These are phyloP conservation scores for Micromonas pusilla DNA, from an alignment of 139 green algal genomes.

Conservation along the genomic window DNA sequence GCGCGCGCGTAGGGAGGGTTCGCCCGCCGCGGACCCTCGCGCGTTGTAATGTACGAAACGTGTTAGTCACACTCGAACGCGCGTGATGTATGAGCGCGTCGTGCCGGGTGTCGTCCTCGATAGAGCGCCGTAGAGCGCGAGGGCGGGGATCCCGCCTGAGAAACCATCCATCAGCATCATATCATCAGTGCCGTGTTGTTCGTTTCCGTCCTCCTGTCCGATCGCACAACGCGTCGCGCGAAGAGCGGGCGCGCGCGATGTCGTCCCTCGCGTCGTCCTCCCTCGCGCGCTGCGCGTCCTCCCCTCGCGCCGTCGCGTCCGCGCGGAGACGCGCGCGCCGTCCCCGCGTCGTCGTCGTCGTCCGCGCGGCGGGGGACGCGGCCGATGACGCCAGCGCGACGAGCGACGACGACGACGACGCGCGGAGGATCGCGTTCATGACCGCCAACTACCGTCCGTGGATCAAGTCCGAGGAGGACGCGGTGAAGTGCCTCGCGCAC, in stretches of 20 bases:
- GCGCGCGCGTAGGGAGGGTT: too few species aligned
- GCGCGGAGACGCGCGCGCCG: not conserved
- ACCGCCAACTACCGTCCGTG: not conserved
- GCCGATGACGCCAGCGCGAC: not conserved
- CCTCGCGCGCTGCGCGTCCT: not conserved
- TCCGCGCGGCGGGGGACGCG: not conserved
- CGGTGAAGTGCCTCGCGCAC: not conserved
- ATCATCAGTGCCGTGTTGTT: not conserved
- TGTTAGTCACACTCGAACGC: not conserved
- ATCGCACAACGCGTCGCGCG: not conserved
- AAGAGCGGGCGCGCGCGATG: not conserved
- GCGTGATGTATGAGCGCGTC: too few species aligned
- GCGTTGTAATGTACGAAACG: not conserved
- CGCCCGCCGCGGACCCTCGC: not conserved
- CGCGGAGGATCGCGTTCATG: not conserved
- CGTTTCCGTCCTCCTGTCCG: not conserved
- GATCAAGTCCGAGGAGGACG: slow-evolving; percentile 8
- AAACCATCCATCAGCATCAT: not conserved
- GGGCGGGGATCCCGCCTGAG: too few species aligned
- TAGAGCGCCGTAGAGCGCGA: too few species aligned
- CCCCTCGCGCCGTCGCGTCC: not conserved
- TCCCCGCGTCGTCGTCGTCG: not conserved
- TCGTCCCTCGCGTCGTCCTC: not conserved
- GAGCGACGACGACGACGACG: not conserved
- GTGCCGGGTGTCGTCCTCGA: too few species aligned